A percentile compares a stretch with the other conserved stretches of the same genome.
phyloP scores from a whole-genome alignment of 768 basidiomycete species.

The Russula sp. region DNA sequence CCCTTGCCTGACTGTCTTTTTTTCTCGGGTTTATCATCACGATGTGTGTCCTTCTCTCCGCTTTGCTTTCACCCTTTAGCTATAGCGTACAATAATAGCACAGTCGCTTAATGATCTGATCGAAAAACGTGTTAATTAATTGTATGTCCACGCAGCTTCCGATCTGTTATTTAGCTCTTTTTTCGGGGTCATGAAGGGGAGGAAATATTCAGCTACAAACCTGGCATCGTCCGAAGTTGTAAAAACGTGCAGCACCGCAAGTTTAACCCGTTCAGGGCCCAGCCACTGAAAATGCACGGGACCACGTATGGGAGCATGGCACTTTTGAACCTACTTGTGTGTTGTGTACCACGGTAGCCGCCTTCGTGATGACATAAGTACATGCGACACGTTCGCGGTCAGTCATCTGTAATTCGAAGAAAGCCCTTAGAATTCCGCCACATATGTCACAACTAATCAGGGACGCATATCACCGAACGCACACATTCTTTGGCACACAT shows the following conservation, averaged over 20 bases:
- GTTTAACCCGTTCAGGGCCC: background rate
- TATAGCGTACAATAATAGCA: background rate
- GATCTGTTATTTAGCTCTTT: background rate
- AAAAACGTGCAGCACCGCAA: background rate
- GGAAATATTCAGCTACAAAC: background rate
- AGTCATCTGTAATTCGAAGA: background rate
- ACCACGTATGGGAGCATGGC: background rate
- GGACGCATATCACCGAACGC: background rate
- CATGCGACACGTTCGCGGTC: background rate
- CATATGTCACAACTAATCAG: background rate
- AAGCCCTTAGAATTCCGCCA: background rate
- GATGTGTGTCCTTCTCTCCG: background rate
- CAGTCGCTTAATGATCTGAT: background rate
- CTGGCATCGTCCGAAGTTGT: background rate
- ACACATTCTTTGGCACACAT: background rate
- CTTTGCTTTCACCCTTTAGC: background rate
- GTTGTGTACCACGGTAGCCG: background rate
- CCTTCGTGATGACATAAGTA: background rate
- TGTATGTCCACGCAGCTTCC: background rate
- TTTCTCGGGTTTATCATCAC: constrained; percentile 1
- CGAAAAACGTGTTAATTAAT: background rate
- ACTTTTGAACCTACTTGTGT: background rate
- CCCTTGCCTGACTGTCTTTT: constrained; percentile 9
- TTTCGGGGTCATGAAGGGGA: background rate
- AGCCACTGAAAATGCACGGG: background rate